These are phyloP conservation scores for Parafenestella ontariensis DNA, from an alignment of 2,329 filamentous ascomycete genomes.

Conservation along the genomic window DNA sequence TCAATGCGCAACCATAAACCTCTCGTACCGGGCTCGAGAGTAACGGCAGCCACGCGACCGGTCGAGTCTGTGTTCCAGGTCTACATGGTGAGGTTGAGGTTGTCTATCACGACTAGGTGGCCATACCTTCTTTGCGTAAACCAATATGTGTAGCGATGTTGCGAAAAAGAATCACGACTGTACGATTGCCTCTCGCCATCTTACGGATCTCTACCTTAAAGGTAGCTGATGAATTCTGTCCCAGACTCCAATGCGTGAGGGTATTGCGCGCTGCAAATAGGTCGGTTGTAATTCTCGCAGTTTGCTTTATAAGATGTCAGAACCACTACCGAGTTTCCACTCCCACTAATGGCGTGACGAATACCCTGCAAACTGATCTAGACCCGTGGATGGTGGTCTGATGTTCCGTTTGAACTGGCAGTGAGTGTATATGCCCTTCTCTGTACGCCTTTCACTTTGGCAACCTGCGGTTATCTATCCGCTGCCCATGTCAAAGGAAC, in stretches of 20 bases:
- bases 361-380: conserved; percentile 56
- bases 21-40: conserved; percentile 21
- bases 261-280: conserved; percentile 54
- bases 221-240: conserved; percentile 55
- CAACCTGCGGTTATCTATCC: conserved; percentile 61
- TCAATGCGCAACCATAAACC: conserved; percentile 44
- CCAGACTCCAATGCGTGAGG: conserved; percentile 52
- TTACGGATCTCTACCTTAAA: conserved; percentile 58
- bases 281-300: conserved; percentile 61
- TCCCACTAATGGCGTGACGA: conserved; percentile 60
- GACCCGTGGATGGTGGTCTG: conserved; percentile 46
- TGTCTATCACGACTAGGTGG: conserved; percentile 47
- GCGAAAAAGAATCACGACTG: conserved; percentile 62
- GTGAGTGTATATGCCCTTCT: conserved; percentile 54
- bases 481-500: conserved; percentile 60
- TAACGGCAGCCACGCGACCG: conserved; percentile 37
- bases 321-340: conserved; percentile 66
- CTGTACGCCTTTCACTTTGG: conserved; percentile 56
- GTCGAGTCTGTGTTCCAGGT: conserved; percentile 44
- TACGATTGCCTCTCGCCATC: conserved; percentile 61
- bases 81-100: conserved; percentile 47
- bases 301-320: conserved; percentile 53
- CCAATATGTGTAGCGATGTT: conserved; percentile 63
- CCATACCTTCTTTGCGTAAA: conserved; percentile 51
- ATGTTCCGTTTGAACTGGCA: conserved; percentile 42